Evolutionary conservation across 2,329 filamentous ascomycete species (phyloP).

Genomic region (Gremmenia infestans): DNA sequence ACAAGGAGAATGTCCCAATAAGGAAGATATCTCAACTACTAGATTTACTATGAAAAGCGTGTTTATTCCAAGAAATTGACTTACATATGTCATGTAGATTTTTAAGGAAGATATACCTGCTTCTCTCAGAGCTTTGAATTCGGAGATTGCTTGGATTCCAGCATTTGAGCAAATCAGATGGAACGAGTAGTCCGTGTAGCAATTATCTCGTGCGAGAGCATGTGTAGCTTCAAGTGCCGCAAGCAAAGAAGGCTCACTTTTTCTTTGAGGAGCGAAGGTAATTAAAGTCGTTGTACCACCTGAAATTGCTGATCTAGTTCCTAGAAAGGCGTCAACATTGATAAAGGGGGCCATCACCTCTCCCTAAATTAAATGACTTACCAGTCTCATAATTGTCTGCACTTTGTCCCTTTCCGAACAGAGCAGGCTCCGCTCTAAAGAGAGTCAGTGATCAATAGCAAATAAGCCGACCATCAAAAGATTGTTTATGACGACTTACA

Average conservation of each 20-base stretch:
- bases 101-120: constrained; percentile 40
- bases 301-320: constrained; percentile 41
- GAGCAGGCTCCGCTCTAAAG: constrained; percentile 35
- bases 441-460: not conserved
- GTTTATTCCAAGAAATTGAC: too few relatives aligned
- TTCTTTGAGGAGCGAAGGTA: constrained; percentile 42
- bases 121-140: constrained; percentile 27
- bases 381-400: constrained; percentile 28
- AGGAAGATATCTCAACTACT: too few relatives aligned
- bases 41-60: too few relatives aligned
- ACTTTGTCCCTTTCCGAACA: constrained; percentile 35
- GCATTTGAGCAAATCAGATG: constrained; percentile 41
- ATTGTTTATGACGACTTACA: constrained; percentile 20
- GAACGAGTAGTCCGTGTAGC: constrained; percentile 46
- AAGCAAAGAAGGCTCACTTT: constrained; percentile 40
- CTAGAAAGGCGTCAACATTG: constrained; percentile 20
- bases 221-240: constrained; percentile 39
- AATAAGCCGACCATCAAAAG: not conserved
- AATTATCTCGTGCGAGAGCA: constrained; percentile 37
- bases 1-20: too few relatives aligned
- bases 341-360: not conserved
- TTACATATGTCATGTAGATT: constrained; percentile 40
- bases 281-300: constrained; percentile 46
- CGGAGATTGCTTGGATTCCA: constrained; percentile 33
- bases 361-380: constrained; percentile 1